Base-by-base conservation (phyloP, 345 rosid species). In the Brassica carinata region DNA sequence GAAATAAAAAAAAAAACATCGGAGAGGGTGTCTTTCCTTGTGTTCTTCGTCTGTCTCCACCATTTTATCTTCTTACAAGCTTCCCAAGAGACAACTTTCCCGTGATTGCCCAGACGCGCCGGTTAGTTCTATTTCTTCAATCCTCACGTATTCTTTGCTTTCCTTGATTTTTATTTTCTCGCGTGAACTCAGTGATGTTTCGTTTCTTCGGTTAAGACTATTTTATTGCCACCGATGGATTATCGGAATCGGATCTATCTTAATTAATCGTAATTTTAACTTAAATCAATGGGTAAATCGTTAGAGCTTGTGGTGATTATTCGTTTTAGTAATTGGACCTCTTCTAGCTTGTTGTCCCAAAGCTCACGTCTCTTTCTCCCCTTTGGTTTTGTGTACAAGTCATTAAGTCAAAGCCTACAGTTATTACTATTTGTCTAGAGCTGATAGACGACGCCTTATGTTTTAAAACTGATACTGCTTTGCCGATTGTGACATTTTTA, bases 31-130 rank as follows among this genome's bases (percentile, higher is more conserved):
- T 79, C 83, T 51, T 51, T 51, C 57, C 57, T 80, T 43, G 75
- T 61, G 71, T 74, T 62, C 75, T 74, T 79, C 83, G 79, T 68
- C 71, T 23, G 8, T 23, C 77, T 79, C 78, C 78, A 73, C 82
- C 83, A 74, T 74, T 80, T 68, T 74, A 40, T 69, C 75, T 62
- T 51, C 65, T 68, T 74, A 2, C 33, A 62, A 80, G 83, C 71
- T 68, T 80, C 75, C 9, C 23, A 15, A 17, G 15, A 79, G 83
- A 68, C 75, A 74, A 80, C 83, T 74, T 80, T 34, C 51, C 61
- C 4, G 13, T 73, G 1, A 17, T 31, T 15, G 8, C 26, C 0
- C n/a, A 59, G 2, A n/a, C 26, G 26, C 33, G 15, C 78, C 30
- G 69, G 83, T 74, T 40, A 74, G 83, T 62, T 74, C 71, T 68